These are phyloP conservation scores for Phytophthora quininea DNA, from an alignment of 352 stramenopile genomes.

Conservation along the genomic window DNA sequence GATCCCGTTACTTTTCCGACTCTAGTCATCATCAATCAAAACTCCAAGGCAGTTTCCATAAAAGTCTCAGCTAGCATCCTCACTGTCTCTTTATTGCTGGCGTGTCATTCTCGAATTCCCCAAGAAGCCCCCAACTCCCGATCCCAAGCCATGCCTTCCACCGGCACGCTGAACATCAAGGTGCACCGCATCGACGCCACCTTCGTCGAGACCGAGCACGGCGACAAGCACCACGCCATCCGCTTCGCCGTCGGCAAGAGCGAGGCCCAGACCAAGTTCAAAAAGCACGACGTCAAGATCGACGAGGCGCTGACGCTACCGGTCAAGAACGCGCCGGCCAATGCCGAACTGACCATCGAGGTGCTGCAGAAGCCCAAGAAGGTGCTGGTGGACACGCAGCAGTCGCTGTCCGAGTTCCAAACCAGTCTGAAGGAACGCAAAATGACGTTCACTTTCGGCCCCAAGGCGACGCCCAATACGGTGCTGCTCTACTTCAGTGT, in stretches of 20 bases:
- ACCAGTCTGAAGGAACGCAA: constrained; percentile 31
- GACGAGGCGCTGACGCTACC: constrained; percentile 49
- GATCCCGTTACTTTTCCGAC: no score
- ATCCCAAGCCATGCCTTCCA: constrained; percentile 30
- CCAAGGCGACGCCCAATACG: constrained; percentile 31
- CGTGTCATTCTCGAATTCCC: not conserved
- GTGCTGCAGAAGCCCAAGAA: constrained; percentile 52
- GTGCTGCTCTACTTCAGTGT: constrained; percentile 35
- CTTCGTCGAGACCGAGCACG: constrained; percentile 26
- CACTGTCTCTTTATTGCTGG: not conserved
- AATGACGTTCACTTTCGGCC: constrained; percentile 51
- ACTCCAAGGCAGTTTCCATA: not conserved
- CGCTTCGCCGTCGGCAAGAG: constrained; percentile 29
- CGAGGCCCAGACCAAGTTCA: constrained; percentile 36
- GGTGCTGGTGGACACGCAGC: constrained; percentile 43
- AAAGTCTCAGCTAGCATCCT: not conserved
- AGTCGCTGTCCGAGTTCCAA: constrained; percentile 38
- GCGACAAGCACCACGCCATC: constrained; percentile 29
- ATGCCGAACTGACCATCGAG: constrained; percentile 48
- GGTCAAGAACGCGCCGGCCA: constrained; percentile 31
- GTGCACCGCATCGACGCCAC: constrained; percentile 39
- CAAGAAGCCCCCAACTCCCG: not conserved
- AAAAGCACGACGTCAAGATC: constrained; percentile 29
- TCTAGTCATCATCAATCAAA: not conserved
- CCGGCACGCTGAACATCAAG: constrained; percentile 43